phyloP scores from a whole-genome alignment of 495 filamentous ascomycete species.

The Aspergillus sclerotioniger region DNA sequence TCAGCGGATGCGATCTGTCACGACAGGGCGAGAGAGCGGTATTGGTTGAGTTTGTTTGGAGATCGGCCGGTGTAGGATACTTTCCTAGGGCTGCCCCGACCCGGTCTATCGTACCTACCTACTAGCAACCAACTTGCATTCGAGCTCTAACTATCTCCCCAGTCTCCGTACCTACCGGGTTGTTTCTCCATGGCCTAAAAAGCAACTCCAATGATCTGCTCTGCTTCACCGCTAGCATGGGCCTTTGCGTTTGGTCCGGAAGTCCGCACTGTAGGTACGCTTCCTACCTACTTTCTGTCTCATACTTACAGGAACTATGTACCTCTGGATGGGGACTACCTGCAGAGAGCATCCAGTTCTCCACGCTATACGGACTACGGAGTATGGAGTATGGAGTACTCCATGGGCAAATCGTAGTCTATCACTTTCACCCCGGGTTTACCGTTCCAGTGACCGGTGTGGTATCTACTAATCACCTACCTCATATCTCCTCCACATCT shows the following conservation, averaged over 20 bases:
- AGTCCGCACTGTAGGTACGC: background rate
- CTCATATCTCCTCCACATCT: no score
- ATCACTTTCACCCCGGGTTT: no score
- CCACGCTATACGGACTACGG: no score
- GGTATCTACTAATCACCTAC: no score
- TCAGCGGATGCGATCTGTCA: conserved; percentile 3
- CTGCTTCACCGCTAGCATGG: background rate
- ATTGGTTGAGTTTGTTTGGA: background rate
- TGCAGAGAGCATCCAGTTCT: no score
- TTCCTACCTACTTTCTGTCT: no score
- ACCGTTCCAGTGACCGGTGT: no score
- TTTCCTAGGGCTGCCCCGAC: background rate
- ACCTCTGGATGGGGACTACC: no score
- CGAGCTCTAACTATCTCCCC: background rate
- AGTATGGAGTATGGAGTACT: no score
- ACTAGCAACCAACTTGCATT: background rate
- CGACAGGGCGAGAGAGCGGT: conserved; percentile 4
- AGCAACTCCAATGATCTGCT: background rate
- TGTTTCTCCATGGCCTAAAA: background rate
- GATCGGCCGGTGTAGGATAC: background rate
- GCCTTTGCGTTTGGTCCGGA: background rate
- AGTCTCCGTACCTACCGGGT: background rate
- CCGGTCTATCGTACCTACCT: no score
- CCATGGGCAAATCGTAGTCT: no score
- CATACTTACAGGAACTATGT: no score